Evolutionary conservation across 2,329 filamentous ascomycete species (phyloP), one percentile per base, ranked within the genome.

Genomic region (Eurotiales sp.): DNA sequence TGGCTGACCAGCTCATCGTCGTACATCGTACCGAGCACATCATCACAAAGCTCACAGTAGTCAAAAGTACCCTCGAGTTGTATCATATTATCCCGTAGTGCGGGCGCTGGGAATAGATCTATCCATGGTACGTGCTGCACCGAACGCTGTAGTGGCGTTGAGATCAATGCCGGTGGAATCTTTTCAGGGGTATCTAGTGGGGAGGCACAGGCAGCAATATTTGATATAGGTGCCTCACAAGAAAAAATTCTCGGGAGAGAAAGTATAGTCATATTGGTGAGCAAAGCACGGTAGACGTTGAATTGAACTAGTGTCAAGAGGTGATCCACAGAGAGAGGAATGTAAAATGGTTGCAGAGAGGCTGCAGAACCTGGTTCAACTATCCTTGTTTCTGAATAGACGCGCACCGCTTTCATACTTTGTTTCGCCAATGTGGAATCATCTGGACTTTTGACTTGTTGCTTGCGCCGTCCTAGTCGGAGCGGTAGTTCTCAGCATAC

Each of bases 51-150:
- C 15, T 61, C 61, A 2, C 58, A 55, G n/a, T 61, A 60, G 17
- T 66, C 62, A 8, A 59, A 54, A 3, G 27, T 15, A 2, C 56
- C 55, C 10, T 51, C 34, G 11, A 54, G 49, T 0, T 14, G 34
- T 15, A 66, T 54, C 0, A 67, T 34, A 2, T 55, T 53, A 36
- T 67, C 58, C 7, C 65, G 58, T 3, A 67, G 50, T 3, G 56
- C 56, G 1, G 53, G 39, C 0, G 65, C 46, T 2, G 63, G 63
- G 15, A 65, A 53, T 4, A 67, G 30, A 25, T 67, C 64, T 21
- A 67, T 56, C 63, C 64, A 67, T 2, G 63, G 61, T 21, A 63
- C 61, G 36, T 67, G 65, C 11, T 37, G 32, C 21, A 40, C 8
- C 40, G 54, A 37, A 43, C 41, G 58, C 12, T 59, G 55, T n/a